Base-by-base conservation (phyloP, 1,284 basidiomycete genomes). In the Trametes sp. region DNA sequence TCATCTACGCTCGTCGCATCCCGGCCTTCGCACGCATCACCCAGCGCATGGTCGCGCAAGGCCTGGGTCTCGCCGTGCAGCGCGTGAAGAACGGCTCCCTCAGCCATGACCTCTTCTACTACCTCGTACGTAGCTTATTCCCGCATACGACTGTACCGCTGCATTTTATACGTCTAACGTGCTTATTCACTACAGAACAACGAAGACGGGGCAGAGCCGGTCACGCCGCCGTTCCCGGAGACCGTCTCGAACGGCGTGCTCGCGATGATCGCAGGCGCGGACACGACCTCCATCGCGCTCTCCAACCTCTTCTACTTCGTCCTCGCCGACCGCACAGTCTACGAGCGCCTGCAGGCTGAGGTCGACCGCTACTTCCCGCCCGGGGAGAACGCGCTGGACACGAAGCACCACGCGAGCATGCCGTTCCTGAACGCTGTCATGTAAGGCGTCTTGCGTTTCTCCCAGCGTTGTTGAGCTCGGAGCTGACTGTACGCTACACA, bases 351-450 rank as follows among this genome's bases (percentile, higher is more conserved):
- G 1, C 74, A 70, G 36, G 59, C 57, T 1, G 76, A 77, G 45
- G 59, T 76, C n/a, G 76, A 77, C 55, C 53, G 35, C 0, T 67
- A 56, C 24, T 76, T 70, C 48, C 70, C 72, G 0, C 60, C 57
- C 7, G 73, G 69, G 11, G 70, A 73, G 48, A 68, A 77, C 44
- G 59, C 72, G 1, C 35, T 71, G n/a, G 70, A 75, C 35, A 56
- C 66, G 0, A 50, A 52, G 28, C 64, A 67, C 26, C 68, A 73
- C 42, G 54, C 48, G 4, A 57, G 71, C 4, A 72, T 78, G 70
- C 62, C 61, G 4, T 78, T 65, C 67, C 61, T 78, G n/a, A 74
- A 73, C 31, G 76, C 75, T 38, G 63, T 68, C 26, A 72, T 76
- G 75, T 76, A 45, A n/a, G n/a, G n/a, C n/a, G n/a, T n/a, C n/a